phyloP scores from a whole-genome alignment of 2,329 filamentous ascomycete genomes.

The Fonsecaea monophora region DNA sequence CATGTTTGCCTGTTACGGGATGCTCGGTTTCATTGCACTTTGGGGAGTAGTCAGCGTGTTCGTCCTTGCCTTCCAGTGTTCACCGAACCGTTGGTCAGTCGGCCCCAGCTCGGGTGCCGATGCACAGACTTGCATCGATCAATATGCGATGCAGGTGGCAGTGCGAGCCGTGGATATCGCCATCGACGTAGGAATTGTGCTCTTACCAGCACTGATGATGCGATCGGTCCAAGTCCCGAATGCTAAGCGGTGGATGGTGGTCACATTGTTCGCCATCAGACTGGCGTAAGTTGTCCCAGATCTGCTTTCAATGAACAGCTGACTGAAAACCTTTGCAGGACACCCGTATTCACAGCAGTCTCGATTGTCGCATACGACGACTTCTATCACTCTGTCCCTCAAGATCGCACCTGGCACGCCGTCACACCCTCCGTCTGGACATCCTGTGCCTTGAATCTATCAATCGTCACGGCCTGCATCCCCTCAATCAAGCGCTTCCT shows the following conservation, averaged over 20 bases:
- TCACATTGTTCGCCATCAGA: slow-evolving; percentile 37
- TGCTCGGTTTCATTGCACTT: slow-evolving; percentile 30
- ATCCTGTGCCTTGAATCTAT: slow-evolving; percentile 36
- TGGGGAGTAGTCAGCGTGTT: slow-evolving; percentile 38
- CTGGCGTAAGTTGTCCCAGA: slow-evolving; percentile 35
- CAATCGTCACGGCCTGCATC: slow-evolving; percentile 42
- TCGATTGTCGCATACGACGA: slow-evolving; percentile 29
- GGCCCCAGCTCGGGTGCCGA: slow-evolving; percentile 17
- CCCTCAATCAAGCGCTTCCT: slow-evolving; percentile 40
- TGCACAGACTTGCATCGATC: slow-evolving; percentile 38
- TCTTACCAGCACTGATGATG: slow-evolving; percentile 40
- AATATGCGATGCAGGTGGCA: slow-evolving; percentile 37
- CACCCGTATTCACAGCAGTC: slow-evolving; percentile 34
- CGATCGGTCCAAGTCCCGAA: slow-evolving; percentile 34
- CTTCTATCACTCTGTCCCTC: slow-evolving; percentile 32
- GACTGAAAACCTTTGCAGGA: not conserved
- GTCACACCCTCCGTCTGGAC: slow-evolving; percentile 40
- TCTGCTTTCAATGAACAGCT: not conserved
- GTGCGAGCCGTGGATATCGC: slow-evolving; percentile 38
- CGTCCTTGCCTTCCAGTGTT: slow-evolving; percentile 39
- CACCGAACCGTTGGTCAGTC: slow-evolving; percentile 35
- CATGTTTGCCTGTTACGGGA: slow-evolving; percentile 33
- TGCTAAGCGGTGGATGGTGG: slow-evolving; percentile 37
- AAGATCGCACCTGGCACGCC: slow-evolving; percentile 38
- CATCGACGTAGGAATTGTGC: slow-evolving; percentile 37